Percentiles rank a stretch among this genome's conserved stretches.
Evolutionary conservation across 2,329 filamentous ascomycete species (phyloP).

Genomic region (Phoma herbarum): DNA sequence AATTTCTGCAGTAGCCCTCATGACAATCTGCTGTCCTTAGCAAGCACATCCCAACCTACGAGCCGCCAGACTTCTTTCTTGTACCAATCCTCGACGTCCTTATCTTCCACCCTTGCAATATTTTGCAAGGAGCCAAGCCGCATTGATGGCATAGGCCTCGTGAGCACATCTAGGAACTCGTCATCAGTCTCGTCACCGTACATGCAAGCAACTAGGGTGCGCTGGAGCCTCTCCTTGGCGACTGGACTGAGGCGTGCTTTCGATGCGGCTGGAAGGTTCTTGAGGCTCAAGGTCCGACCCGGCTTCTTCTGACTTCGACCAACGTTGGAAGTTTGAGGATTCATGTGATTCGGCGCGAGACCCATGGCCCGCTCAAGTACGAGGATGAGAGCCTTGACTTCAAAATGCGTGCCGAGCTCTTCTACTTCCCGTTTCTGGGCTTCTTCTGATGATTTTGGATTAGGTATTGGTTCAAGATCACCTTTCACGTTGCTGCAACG

Average conservation of each 20-base stretch:
- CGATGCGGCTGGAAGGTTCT: constrained; percentile 32
- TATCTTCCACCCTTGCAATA: constrained; percentile 50
- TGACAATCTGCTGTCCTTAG: constrained; percentile 32
- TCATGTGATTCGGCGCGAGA: constrained; percentile 51
- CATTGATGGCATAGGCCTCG: constrained; percentile 47
- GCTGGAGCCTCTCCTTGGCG: constrained; percentile 56
- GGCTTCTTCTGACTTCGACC: constrained; percentile 12
- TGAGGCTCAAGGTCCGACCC: constrained; percentile 39
- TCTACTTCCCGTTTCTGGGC: constrained; percentile 32
- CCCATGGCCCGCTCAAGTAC: constrained; percentile 53
- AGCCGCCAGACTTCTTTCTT: constrained; percentile 65
- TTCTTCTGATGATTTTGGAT: constrained; percentile 14
- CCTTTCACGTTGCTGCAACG: constrained; percentile 37
- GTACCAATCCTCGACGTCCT: constrained; percentile 62
- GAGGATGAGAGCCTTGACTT: constrained; percentile 54
- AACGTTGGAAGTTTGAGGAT: constrained; percentile 23
- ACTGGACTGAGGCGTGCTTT: constrained; percentile 47
- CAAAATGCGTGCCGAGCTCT: constrained; percentile 37
- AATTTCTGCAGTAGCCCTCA: background rate
- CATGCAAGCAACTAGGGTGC: constrained; percentile 56
- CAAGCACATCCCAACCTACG: constrained; percentile 65
- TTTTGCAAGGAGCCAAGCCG: constrained; percentile 34
- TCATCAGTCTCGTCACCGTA: constrained; percentile 52
- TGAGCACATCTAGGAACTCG: constrained; percentile 54
- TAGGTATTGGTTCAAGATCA: constrained; percentile 34